A percentile compares a stretch with the other conserved stretches of the same genome.
These are phyloP conservation scores for Penicillium mononematosum DNA, from an alignment of 495 filamentous ascomycete species.

Conservation along the genomic window DNA sequence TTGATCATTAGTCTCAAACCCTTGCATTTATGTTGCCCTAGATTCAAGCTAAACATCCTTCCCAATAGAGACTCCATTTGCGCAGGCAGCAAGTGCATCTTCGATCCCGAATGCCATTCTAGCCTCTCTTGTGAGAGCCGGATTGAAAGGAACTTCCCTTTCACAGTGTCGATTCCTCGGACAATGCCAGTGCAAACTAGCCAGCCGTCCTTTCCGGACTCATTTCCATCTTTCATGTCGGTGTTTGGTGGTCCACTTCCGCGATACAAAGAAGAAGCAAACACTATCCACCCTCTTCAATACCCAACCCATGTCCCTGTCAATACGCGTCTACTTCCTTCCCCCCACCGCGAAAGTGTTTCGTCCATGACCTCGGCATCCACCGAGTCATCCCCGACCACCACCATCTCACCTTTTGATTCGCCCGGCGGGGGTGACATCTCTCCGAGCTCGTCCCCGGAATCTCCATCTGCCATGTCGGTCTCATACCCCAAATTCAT, in stretches of 20 bases:
- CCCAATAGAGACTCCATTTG: conserved; percentile 34
- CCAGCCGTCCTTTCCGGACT: conserved; percentile 52
- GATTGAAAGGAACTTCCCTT: conserved; percentile 16
- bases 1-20: conserved; percentile 27
- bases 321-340: conserved; percentile 35
- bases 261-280: conserved; percentile 36
- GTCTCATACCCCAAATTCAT: conserved; percentile 43
- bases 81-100: conserved; percentile 46
- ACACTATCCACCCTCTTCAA: conserved; percentile 27
- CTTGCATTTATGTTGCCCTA: conserved; percentile 25
- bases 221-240: conserved; percentile 72
- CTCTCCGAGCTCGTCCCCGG: conserved; percentile 88
- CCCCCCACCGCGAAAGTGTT: conserved; percentile 43
- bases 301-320: conserved; percentile 35
- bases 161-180: conserved; percentile 12
- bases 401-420: conserved; percentile 89
- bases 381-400: conserved; percentile 91
- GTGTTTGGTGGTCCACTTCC: conserved; percentile 52
- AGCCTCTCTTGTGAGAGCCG: conserved; percentile 26
- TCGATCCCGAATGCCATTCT: conserved; percentile 25
- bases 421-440: conserved; percentile 85
- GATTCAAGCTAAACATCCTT: conserved; percentile 32
- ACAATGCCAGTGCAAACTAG: conserved; percentile 51
- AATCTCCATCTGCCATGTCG: conserved; percentile 68
- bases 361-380: conserved; percentile 83